Base-by-base conservation (phyloP, 2,329 filamentous ascomycete genomes). In the Talaromyces sp. region DNA sequence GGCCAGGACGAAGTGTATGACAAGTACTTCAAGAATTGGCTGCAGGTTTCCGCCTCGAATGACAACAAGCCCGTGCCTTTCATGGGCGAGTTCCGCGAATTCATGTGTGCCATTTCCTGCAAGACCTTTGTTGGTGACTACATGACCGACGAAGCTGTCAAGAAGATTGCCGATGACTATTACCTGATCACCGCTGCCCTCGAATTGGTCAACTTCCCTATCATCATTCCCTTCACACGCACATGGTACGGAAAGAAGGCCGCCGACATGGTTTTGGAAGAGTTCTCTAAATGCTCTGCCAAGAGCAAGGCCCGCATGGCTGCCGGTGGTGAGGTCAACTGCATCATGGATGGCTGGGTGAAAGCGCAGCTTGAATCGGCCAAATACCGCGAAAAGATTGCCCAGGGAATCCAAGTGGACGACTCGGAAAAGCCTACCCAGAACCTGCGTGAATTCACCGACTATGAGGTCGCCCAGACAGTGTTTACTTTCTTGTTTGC, bases 181-280 rank as follows among this genome's bases (percentile, higher is more conserved):
- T 97, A 96, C 78, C 85, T 93, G 65, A 96, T 97, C 73, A 97
- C 94, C 14, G 93, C 90, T 61, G 94, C 94, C 24, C 85, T 97
- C 67, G 94, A 99, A 77, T 85, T 97, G 53, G 94, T 99, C 81
- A 97, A 97, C 81, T 96, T 97, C 81, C 93, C 94, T 62, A 89
- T 97, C 77, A 97, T 97, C 73, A 78, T 97, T 46, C 93, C 93
- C 43, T 97, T 85, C 81, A 97, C 92, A 73, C 93, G 92, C 81
- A 92, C 92, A 5, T 97, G 92, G 92, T 95, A 96, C 72, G 94
- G 93, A 69, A 96, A 97, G 84, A 95, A 92, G 80, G 91, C 92
- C 31, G 88, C 93, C 61, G 91, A 96, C 70, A 91, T 96, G 87
- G 91, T 96, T 35, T 81, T 97, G 65, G 84, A 83, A 54, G 92